Evolutionary conservation across 2,329 filamentous ascomycete genomes (phyloP), one percentile per base, ranked within the genome.

Genomic region (Monosporascus ibericus): DNA sequence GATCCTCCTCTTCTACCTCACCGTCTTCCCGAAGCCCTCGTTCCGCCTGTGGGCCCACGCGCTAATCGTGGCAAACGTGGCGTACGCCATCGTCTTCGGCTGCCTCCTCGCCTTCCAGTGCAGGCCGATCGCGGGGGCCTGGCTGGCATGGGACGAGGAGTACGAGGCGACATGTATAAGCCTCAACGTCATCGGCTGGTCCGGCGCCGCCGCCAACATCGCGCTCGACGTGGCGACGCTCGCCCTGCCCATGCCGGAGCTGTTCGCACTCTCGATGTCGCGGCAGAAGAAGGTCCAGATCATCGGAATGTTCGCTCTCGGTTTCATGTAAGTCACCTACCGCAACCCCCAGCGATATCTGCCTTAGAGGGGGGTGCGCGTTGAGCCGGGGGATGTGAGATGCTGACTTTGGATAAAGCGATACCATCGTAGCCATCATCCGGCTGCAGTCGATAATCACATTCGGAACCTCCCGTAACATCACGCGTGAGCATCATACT

Each of bases 1-100:
- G 14, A 63, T 65, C 34, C 57, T 64, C 7, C 52, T 62, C 11
- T 61, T 64, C 47, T 65, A 65, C 51, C 53, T 60, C 18, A 52
- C 56, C 11, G 56, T 65, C 46, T 63, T 63, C 30, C 56, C 57
- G 15, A 37, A 51, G 18, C 40, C 27, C 27, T n/a, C 49, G 11
- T 51, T 58, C 42, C 55, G 54, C 18, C 50, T 48, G 20, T 42
- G 44, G 9, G 47, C 53, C 36, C 62, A 54, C 48, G 47, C 44
- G 22, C 54, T 61, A 11, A 56, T 63, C n/a, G 55, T 42, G n/a
- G 47, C 56, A 36, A 60, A 62, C 47, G 42, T 52, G 30, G 44
- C 30, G 34, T 61, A 58, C 51, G 44, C 54, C 3, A 44, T 58
- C 44, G 51, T 39, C 11, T 61, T 58, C 36, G 54, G 55, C 22